Base-by-base conservation (phyloP, 371 early-diverging fungal genomes). In the Mortierella sp. region DNA sequence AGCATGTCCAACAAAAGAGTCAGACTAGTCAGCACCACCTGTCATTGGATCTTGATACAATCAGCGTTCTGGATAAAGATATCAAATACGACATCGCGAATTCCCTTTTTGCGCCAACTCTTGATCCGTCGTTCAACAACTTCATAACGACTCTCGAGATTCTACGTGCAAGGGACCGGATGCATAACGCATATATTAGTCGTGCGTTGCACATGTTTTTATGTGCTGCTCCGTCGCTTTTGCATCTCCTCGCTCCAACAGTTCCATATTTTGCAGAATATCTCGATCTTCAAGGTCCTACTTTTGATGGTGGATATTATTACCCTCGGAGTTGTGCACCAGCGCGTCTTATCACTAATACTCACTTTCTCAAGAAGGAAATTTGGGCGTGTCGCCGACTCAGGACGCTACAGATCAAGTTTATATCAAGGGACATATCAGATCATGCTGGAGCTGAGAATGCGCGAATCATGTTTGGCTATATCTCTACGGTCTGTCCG, bases 401-500 rank as follows among this genome's bases (percentile, higher is more conserved):
- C n/a, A 23, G 47, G 34, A 71, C 71, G 0, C 47, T 71, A n/a
- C 47, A 59, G 12, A 45, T 71, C 26, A 45, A 45, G 31, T 49
- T 71, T 37, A 23, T 26, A 2, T 35, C 64, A 1, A 1, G 22
- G 32, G n/a, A 51, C 32, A 53, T 51, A 0, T 3, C 7, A 13
- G 71, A 65, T 45, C n/a, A 43, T 55, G 54, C 69, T 26, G 59
- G 34, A 2, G 32, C 31, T 31, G 54, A 42, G 34, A 71, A 64
- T 19, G 40, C 64, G 9, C 58, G 71, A 13, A 65, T 71, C 34
- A 71, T 71, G 71, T 71, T 71, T 65, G 71, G 65, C 22, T 71
- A 71, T 45, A 22, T 70, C 28, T 43, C 57, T n/a, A 54, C 34
- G 34, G 70, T 55, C 26, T 70, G 70, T 35, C 71, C 71, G 0